Base-by-base conservation (phyloP, 352 stramenopile genomes). In the Globisporangium rhizosaccharum region DNA sequence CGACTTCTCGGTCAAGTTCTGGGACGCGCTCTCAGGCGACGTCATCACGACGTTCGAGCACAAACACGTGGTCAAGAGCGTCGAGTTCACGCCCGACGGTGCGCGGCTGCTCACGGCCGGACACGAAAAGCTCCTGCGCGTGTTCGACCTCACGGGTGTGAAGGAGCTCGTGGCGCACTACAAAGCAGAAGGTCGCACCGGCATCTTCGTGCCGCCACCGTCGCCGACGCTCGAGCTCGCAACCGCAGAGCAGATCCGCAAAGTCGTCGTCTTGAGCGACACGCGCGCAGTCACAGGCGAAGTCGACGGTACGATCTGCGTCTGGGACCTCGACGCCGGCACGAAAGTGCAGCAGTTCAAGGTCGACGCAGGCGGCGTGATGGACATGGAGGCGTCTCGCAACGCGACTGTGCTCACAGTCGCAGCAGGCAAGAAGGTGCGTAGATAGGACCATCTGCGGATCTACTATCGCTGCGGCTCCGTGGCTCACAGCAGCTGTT, bases 41-140 rank as follows among this genome's bases (percentile, higher is more conserved):
- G 70, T 83, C n/a, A 67, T 98, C 33, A 81, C 90, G 9, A 95
- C 87, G n/a, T 93, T 98, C 37, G 79, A 96, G 33, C 97, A 99
- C 77, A 93, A 96, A 60, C 96, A 99, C 73, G 96, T 99, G 57
- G 96, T 99, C 59, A 99, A 99, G 77, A 96, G 81, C 20, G 87
- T 98, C 51, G 88, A 87, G 53, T 99, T 99, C 78, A 90, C 90
- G 41, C 66, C 56, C 3, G 88, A 98, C 61, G 88, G 82, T 33
- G 67, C 75, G 48, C 70, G 72, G 20, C 76, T 99, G 56, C 82
- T 97, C 0, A 98, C 94, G 8, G 96, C 82, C 1, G 96, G 96
- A 44, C 94, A 99, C 60, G 96, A 99, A 65, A 97, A 96, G 52
- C 65, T 98, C 9, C 70, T 99, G 53, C 85, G 96, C 33, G 79